These are phyloP conservation scores for Orobanche coerulescens DNA, from an alignment of 257 asterid species.

Conservation along the genomic window DNA sequence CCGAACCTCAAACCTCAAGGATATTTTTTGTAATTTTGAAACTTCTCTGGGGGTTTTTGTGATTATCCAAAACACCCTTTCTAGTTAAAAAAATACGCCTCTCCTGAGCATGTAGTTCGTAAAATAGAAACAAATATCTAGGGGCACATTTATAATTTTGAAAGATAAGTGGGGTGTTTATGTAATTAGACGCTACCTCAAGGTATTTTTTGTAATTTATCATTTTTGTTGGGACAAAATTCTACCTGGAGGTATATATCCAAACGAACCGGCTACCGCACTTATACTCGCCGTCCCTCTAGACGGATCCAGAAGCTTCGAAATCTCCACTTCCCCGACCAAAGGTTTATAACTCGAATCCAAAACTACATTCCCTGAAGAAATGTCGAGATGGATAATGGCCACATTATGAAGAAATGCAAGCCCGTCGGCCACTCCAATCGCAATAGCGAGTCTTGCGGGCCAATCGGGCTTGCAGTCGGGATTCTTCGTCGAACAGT, in stretches of 20 bases:
- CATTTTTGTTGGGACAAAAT: not conserved
- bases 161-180: not conserved
- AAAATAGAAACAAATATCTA: too few relatives aligned
- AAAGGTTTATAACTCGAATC: constrained; percentile 69
- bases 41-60: too few relatives aligned
- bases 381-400: constrained; percentile 84
- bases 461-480: constrained; percentile 84
- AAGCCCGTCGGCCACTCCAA: constrained; percentile 90
- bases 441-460: constrained; percentile 66
- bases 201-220: not conserved
- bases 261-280: constrained; percentile 98
- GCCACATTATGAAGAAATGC: constrained; percentile 87
- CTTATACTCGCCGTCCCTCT: constrained; percentile 97
- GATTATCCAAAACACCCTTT: too few relatives aligned
- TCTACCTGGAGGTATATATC: constrained; percentile 99
- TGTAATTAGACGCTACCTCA: not conserved
- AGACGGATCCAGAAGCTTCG: constrained; percentile 90
- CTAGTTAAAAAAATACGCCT: too few relatives aligned
- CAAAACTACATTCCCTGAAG: constrained; percentile 76
- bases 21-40: too few relatives aligned
- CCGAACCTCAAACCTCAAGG: too few relatives aligned
- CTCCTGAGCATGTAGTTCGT: too few relatives aligned
- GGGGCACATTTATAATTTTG: too few relatives aligned
- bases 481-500: constrained; percentile 34
- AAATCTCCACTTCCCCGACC: constrained; percentile 87